phyloP scores from a whole-genome alignment of 352 stramenopile genomes.

The Globisporangium nagaii region DNA sequence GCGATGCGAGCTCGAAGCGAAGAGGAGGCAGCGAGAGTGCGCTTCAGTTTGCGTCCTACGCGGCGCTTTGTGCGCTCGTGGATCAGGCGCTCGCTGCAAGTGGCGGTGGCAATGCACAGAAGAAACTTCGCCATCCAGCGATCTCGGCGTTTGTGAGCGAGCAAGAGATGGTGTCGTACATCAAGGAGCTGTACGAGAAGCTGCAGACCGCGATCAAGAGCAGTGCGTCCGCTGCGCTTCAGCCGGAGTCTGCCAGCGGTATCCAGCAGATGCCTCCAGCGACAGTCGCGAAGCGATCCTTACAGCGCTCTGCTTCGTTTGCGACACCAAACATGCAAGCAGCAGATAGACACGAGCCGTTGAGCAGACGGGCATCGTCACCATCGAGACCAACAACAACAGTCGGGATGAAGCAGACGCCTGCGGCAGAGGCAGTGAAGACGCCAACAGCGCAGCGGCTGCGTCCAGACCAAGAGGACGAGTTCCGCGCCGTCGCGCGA shows the following conservation, averaged over 20 bases:
- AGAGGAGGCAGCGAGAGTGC: neutral
- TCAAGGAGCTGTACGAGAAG: conserved; percentile 27
- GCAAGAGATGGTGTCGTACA: conserved; percentile 20
- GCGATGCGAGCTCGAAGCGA: neutral
- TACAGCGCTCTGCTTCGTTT: neutral
- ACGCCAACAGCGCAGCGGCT: neutral
- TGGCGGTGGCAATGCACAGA: too few relatives aligned
- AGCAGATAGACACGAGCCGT: too few relatives aligned
- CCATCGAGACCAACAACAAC: neutral
- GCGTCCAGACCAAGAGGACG: conserved; percentile 17
- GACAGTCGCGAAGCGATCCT: neutral
- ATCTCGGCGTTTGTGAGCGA: conserved; percentile 25
- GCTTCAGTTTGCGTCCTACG: conserved; percentile 27
- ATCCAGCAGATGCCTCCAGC: neutral
- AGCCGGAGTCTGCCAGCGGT: neutral
- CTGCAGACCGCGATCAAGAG: conserved; percentile 18
- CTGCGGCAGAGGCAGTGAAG: neutral
- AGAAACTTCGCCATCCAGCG: conserved; percentile 15
- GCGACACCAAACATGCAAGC: too few relatives aligned
- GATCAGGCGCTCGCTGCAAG: conserved; percentile 12
- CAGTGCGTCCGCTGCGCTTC: neutral
- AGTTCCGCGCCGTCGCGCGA: conserved; percentile 34
- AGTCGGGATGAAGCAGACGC: neutral
- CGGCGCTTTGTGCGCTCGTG: conserved; percentile 42
- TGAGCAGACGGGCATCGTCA: too few relatives aligned